These are phyloP conservation scores for Cladorrhinum sp. DNA, from an alignment of 2,329 filamentous ascomycete genomes.

Conservation along the genomic window DNA sequence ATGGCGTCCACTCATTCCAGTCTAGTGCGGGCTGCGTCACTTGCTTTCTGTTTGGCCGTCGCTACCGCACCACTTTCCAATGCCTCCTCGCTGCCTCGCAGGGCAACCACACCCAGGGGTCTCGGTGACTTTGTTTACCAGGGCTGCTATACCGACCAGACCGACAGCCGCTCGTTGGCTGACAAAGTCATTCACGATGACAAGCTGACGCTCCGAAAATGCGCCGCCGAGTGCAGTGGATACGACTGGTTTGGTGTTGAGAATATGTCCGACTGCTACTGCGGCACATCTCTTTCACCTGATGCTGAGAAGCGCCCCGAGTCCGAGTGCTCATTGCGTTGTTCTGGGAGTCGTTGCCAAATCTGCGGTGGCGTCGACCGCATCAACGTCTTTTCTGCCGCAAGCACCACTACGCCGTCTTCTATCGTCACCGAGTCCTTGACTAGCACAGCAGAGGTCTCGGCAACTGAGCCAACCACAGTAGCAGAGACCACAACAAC, in stretches of 20 bases:
- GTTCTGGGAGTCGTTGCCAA: constrained; percentile 20
- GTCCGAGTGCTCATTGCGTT: constrained; percentile 21
- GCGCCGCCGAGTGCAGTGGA: constrained; percentile 31
- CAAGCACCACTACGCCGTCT: no score
- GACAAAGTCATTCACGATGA: constrained; percentile 16
- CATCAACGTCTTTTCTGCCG: constrained; percentile 18
- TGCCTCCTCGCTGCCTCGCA: background rate
- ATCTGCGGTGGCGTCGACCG: constrained; percentile 25
- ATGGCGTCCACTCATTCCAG: background rate
- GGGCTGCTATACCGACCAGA: constrained; percentile 20
- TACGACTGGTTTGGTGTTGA: constrained; percentile 39
- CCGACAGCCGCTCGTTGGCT: constrained; percentile 1
- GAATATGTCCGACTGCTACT: constrained; percentile 36
- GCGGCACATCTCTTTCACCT: constrained; percentile 23
- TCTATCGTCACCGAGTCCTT: no score
- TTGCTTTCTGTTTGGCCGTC: background rate
- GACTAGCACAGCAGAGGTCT: no score
- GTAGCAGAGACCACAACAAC: no score
- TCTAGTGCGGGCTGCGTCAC: background rate
- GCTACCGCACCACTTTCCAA: background rate
- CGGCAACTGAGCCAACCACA: background rate
- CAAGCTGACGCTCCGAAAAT: constrained; percentile 38
- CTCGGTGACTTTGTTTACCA: constrained; percentile 14
- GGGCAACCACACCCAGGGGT: background rate
- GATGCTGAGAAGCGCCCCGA: constrained; percentile 12